Base-by-base conservation (phyloP, 345 rosid species). In the Alliaria petiolata region DNA sequence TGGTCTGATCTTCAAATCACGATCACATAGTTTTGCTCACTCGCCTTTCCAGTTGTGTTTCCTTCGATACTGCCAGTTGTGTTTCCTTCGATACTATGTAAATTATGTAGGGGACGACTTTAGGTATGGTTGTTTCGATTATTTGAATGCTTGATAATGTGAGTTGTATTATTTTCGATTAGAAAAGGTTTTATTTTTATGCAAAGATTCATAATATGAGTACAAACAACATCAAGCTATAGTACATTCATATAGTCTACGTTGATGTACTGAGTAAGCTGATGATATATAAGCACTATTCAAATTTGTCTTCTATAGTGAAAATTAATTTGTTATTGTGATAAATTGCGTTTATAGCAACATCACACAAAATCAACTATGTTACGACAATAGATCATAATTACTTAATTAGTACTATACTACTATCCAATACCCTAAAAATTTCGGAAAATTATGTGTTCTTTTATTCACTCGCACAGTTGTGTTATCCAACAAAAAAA, bases 401-500 rank as follows among this genome's bases (percentile, higher is more conserved):
- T n/a, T n/a, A n/a, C n/a, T n/a, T n/a, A n/a, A n/a, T 1, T 33
- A 30, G 25, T 22, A 47, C 26, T 31, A n/a, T n/a, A n/a, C n/a
- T n/a, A n/a, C n/a, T n/a, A 28, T 52, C 19, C 16, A 12, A 11
- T 25, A 25, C 34, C 34, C n/a, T 54, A 11, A 8, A 31, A 28
- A 30, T 0, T 53, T 31, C 7, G 19, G 31, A 30, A 70, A 70
- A 38, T 16, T 22, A 28, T 33, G 42, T 49, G 52, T 50, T 59
- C 34, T 70, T n/a, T n/a, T 70, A 70, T 70, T 70, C 51, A 70
- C 67, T 51, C 52, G 30, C 51, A 58, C 61, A 60, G 52, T 19
- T 39, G 67, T 28, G 61, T 14, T 13, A 49, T 50, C 51, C 59
- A 60, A 60, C 61, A 50, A 19, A 60, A 36, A 6, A 55, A 10